Conservation (phyloP, 805 yeast species). For the Sugiyamaella chiloensis region DNA sequence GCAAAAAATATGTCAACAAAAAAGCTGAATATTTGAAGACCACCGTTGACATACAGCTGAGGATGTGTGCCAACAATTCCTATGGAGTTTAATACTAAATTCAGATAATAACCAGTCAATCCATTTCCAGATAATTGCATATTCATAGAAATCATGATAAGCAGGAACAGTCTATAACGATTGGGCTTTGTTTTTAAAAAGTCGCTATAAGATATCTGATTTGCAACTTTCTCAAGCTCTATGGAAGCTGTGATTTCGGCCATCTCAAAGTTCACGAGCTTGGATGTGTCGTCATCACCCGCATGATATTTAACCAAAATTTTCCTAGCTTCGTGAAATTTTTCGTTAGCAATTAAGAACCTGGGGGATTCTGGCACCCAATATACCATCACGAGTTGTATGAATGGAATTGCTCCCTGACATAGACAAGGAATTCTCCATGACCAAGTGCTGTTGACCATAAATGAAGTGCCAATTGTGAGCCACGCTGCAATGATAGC, state of each 20-base stretch:
- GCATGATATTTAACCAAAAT: slow-evolving; percentile 25
- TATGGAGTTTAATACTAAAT: slow-evolving; percentile 48
- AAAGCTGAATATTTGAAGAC: slow-evolving; percentile 1
- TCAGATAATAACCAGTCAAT: slow-evolving; percentile 40
- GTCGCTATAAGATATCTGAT: background rate
- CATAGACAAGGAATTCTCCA: slow-evolving; percentile 77
- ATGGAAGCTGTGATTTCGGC: slow-evolving; percentile 18
- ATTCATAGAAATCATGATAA: slow-evolving; percentile 4
- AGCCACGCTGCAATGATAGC: slow-evolving; percentile 73
- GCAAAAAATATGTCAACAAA: slow-evolving; percentile 1
- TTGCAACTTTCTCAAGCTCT: slow-evolving; percentile 12
- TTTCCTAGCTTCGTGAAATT: slow-evolving; percentile 42
- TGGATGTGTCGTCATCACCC: slow-evolving; percentile 7
- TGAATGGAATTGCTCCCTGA: slow-evolving; percentile 58
- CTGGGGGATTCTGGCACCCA: slow-evolving; percentile 88
- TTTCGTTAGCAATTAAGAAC: slow-evolving; percentile 65
- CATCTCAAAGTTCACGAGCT: slow-evolving; percentile 15
- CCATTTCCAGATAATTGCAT: slow-evolving; percentile 16
- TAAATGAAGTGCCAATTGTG: slow-evolving; percentile 59
- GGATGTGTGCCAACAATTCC: slow-evolving; percentile 41
- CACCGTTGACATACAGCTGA: slow-evolving; percentile 22
- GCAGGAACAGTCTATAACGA: slow-evolving; percentile 6
- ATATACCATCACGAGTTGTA: slow-evolving; percentile 47
- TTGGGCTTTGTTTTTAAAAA: slow-evolving; percentile 8
- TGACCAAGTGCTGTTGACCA: slow-evolving; percentile 36